Conservation (phyloP, 1,284 basidiomycete genomes). For the Testicularia cyperi region DNA sequence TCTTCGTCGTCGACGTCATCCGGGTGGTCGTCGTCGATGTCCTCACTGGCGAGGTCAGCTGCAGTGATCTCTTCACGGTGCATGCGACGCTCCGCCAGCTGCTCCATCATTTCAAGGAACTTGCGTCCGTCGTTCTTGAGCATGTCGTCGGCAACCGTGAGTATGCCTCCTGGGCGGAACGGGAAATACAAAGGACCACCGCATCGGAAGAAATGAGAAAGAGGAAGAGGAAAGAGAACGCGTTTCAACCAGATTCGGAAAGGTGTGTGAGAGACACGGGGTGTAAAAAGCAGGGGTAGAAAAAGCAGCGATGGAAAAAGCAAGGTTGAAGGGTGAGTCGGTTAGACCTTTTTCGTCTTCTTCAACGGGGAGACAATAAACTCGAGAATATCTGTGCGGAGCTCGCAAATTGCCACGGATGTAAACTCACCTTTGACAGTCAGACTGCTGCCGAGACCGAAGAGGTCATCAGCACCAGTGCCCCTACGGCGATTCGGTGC, state of each 20-base stretch:
- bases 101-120: constrained; percentile 99
- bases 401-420: no score
- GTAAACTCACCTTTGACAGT: constrained; percentile 75
- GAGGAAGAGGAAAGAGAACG: constrained; percentile 1
- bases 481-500: constrained; percentile 17
- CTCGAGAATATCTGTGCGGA: no score
- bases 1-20: constrained; percentile 63
- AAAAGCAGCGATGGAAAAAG: no score
- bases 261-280: no score
- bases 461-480: constrained; percentile 65
- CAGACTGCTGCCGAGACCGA: constrained; percentile 75
- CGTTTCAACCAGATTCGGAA: background rate
- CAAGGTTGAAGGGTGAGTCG: no score
- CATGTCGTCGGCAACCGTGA: constrained; percentile 98
- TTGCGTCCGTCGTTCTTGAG: constrained; percentile 98
- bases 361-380: no score
- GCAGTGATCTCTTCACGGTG: constrained; percentile 76
- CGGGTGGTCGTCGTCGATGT: constrained; percentile 31
- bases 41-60: constrained; percentile 63
- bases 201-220: constrained; percentile 5
- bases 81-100: constrained; percentile 89
- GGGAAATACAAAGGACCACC: constrained; percentile 4
- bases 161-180: constrained; percentile 75
- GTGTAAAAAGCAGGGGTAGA: no score
- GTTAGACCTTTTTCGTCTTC: no score